Conservation (phyloP, 495 filamentous ascomycete genomes). For the Trichoderma virens region DNA sequence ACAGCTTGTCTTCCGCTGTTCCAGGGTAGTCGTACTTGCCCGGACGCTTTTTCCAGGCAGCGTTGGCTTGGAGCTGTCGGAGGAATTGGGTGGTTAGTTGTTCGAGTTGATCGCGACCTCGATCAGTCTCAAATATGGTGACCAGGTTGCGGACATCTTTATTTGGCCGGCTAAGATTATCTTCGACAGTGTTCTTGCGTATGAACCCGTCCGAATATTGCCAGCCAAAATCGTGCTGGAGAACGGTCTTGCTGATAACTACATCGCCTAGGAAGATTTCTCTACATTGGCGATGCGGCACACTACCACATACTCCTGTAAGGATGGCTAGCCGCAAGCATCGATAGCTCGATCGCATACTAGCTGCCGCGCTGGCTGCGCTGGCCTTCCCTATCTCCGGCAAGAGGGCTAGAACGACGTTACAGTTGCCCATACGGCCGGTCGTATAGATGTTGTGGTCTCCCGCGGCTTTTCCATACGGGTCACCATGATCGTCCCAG, state of each 20-base stretch:
- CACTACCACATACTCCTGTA: conserved; percentile 29
- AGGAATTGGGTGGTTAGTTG: conserved; percentile 15
- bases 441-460: conserved; percentile 29
- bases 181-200: conserved; percentile 22
- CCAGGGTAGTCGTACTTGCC: conserved; percentile 16
- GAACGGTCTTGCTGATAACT: conserved; percentile 30
- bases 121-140: conserved; percentile 15
- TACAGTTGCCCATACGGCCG: conserved; percentile 28
- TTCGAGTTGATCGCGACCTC: conserved; percentile 14
- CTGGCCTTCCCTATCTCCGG: conserved; percentile 27
- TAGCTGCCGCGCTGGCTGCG: conserved; percentile 23
- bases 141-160: conserved; percentile 26
- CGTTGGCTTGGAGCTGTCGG: conserved; percentile 12
- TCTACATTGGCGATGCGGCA: conserved; percentile 15
- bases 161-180: conserved; percentile 24
- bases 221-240: conserved; percentile 34
- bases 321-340: conserved; percentile 19
- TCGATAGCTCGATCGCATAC: conserved; percentile 25
- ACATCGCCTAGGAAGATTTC: conserved; percentile 39
- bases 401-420: conserved; percentile 29
- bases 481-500: conserved; percentile 20
- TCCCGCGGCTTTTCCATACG: conserved; percentile 17
- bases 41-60: not conserved
- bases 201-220: conserved; percentile 25
- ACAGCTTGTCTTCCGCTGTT: no score